Conservation (phyloP, 257 asterid genomes). For the Echites panduratus region DNA sequence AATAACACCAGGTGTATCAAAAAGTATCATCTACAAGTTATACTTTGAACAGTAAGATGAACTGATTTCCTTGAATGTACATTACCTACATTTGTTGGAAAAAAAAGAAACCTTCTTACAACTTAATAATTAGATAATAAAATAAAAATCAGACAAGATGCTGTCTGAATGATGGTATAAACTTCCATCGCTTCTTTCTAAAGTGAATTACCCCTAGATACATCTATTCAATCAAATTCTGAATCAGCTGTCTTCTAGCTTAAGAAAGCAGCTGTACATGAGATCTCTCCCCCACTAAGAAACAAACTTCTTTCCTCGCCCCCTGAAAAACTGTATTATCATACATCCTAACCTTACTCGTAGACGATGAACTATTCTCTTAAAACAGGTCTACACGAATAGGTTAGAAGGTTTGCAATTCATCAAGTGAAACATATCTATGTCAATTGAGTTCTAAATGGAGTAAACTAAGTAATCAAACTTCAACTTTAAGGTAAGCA, state of each 20-base stretch:
- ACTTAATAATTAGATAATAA: too few species aligned
- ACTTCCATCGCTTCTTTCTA: neutral
- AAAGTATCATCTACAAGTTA: conserved; percentile 79
- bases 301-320: neutral
- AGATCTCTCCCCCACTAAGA: neutral
- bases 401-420: neutral
- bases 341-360: neutral
- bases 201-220: too few species aligned
- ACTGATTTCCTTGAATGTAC: neutral
- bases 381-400: neutral
- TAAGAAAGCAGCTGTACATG: neutral
- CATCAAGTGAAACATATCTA: too few species aligned
- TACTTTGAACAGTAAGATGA: neutral
- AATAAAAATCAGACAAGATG: neutral
- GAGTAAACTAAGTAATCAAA: too few species aligned
- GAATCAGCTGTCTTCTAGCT: neutral
- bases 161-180: neutral
- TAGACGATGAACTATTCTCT: neutral
- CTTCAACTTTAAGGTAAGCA: too few species aligned
- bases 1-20: conserved; percentile 95
- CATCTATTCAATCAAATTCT: too few species aligned
- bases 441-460: too few species aligned
- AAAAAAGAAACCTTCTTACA: neutral
- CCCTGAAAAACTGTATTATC: neutral
- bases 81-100: neutral